Base-by-base conservation (phyloP, 345 rosid species). In the Lepidium aucheri region DNA sequence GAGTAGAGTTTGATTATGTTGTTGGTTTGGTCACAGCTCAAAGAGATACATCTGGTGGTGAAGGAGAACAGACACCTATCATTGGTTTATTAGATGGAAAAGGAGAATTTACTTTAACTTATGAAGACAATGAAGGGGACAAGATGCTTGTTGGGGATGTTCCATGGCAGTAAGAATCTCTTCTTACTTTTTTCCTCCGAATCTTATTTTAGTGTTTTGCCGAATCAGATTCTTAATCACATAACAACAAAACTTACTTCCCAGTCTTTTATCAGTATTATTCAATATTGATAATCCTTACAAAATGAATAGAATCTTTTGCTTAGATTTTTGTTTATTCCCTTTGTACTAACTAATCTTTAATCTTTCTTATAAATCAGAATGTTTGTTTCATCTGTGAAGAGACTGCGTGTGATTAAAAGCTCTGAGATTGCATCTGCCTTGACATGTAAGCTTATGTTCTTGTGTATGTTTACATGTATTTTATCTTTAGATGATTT, bases 131-230 rank as follows among this genome's bases (percentile, higher is more conserved):
- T 33, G 99, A 95, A 83, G 98, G 98, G 28, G 99, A 95, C 96
- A 89, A 86, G 83, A 87, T 95, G 96, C 99, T 95, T 67, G 97
- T 86, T 78, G 99, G 97, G 65, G 99, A 95, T 95, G 99, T 91
- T 80, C 99, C 99, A 22, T 95, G 99, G 99, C 84, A 80, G 99
- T 95, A 87, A 86, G 96, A 84, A 74, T 80, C 81, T 67, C 71
- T 62, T 69, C 64, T 17, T 71, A 32, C n/a, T 73, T 33, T 51
- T 36, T 30, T 57, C 35, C 20, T 67, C 47, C 53, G 75, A 50
- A 78, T 82, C 81, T 69, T 63, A 58, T 81, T 72, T 26, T 86
- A 57, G 68, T 79, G 44, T 65, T 71, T 57, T 55, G 17, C 63
- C 67, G 73, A 53, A 67, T 67, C 39, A 60, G 62, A 73, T 73